Evolutionary conservation across 2,329 filamentous ascomycete species (phyloP), one percentile per base, ranked within the genome.

Genomic region (Fusarium sp.): DNA sequence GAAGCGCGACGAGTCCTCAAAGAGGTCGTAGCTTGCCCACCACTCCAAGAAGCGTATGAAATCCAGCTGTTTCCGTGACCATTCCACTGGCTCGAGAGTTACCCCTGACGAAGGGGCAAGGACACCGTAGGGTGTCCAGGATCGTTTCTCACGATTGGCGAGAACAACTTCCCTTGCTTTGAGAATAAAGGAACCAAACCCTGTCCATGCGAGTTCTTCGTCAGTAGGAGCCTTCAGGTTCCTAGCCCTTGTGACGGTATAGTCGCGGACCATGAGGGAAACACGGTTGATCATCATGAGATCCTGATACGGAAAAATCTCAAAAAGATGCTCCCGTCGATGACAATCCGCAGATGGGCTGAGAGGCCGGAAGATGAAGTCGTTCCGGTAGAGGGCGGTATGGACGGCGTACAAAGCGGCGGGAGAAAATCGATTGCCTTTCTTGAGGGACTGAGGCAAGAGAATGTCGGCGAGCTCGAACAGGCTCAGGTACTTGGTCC

Each of bases 31-130:
- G 72, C 87, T 87, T 22, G 90, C 86, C 90, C 93, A 95, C 52
- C 90, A 86, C 79, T 95, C 90, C 58, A 97, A 84, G 75, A 95
- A 95, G 1, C 86, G 83, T 59, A 96, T 85, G 57, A 94, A 86
- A 25, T 89, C 85, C 43, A 85, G 79, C 68, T 78, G 80, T 1
- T 76, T 65, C 22, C 78, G 72, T 1, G 77, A 76, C 82, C 82
- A 84, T 11, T 79, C 69, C 2, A 67, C 65, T 30, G 68, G 71
- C 37, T 69, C 32, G 20, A 73, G 22, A n/a, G 72, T 66, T 11
- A 73, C 70, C 1, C 75, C 78, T 17, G 72, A 56, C 7, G 80
- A 78, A 33, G 82, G 77, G 20, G 78, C 75, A 0, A 83, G 73
- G 67, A 87, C 86, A 43, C 90, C 90, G 64, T 86, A 82, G 0